These are phyloP conservation scores for Ogataea nitratoaversa DNA, from an alignment of 805 yeast genomes.

Conservation along the genomic window DNA sequence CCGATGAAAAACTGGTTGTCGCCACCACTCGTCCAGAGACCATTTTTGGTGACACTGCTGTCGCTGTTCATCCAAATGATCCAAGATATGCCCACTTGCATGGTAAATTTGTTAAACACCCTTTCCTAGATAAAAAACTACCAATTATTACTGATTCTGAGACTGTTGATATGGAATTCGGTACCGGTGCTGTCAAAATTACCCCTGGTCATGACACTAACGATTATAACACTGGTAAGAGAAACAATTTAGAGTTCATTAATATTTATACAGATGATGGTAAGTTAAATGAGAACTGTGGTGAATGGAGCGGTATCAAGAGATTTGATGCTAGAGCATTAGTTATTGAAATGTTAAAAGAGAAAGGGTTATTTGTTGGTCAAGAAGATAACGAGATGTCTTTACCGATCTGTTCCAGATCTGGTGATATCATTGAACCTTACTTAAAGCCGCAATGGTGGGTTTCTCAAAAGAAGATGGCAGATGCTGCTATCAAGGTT, in stretches of 20 bases:
- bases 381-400: slow-evolving; percentile 96
- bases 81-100: slow-evolving; percentile 89
- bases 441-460: slow-evolving; percentile 99
- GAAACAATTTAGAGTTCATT: slow-evolving; percentile 82
- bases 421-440: slow-evolving; percentile 97
- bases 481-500: slow-evolving; percentile 78
- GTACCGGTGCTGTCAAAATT: slow-evolving; percentile 99
- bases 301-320: slow-evolving; percentile 86
- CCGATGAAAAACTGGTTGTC: slow-evolving; percentile 82
- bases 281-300: slow-evolving; percentile 84
- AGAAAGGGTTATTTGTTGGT: slow-evolving; percentile 69
- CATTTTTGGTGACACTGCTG: slow-evolving; percentile 94
- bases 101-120: slow-evolving; percentile 88
- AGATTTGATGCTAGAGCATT: slow-evolving; percentile 88
- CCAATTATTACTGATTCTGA: slow-evolving; percentile 89
- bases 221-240: slow-evolving; percentile 95
- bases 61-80: slow-evolving; percentile 97
- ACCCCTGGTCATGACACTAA: slow-evolving; percentile 98
- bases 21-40: slow-evolving; percentile 99
- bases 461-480: slow-evolving; percentile 90
- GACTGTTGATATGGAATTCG: slow-evolving; percentile 98
- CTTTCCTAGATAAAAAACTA: slow-evolving; percentile 76
- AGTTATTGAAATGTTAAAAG: slow-evolving; percentile 78
- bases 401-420: slow-evolving; percentile 89
- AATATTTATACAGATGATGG: slow-evolving; percentile 94